Conservation (phyloP, 768 basidiomycete genomes). For the Termitomyces bulborhizus region DNA sequence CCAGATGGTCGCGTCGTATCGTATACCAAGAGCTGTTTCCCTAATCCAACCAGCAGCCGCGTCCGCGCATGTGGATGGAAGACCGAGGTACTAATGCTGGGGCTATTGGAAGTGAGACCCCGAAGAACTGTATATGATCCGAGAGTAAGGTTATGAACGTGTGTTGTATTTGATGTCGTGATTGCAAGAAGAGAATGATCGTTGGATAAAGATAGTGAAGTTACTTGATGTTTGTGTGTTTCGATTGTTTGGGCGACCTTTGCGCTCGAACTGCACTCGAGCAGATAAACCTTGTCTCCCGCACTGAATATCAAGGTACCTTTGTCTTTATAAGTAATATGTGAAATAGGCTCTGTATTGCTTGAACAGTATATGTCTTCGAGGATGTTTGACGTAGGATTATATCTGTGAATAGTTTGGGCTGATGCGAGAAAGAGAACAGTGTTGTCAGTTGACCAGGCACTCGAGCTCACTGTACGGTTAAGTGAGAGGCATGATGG, state of each 20-base stretch:
- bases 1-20: conserved; percentile 54
- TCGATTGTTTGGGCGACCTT: conserved; percentile 43
- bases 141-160: conserved; percentile 55
- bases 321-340: conserved; percentile 28
- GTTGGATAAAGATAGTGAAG: conserved; percentile 51
- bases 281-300: conserved; percentile 38
- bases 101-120: conserved; percentile 36
- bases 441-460: conserved; percentile 55
- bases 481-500: conserved; percentile 31
- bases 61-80: conserved; percentile 65
- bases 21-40: conserved; percentile 51
- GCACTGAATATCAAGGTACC: conserved; percentile 41
- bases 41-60: conserved; percentile 48
- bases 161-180: conserved; percentile 42
- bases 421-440: conserved; percentile 48
- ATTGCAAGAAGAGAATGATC: conserved; percentile 53
- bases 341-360: conserved; percentile 22
- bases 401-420: conserved; percentile 46
- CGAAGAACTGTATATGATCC: conserved; percentile 50
- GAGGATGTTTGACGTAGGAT: conserved; percentile 36
- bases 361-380: conserved; percentile 33
- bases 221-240: conserved; percentile 44
- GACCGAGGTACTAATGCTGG: conserved; percentile 39
- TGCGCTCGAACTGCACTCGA: conserved; percentile 38
- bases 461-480: conserved; percentile 28